These are phyloP conservation scores for Venturia effusa DNA, from an alignment of 2,329 filamentous ascomycete species.

Conservation along the genomic window DNA sequence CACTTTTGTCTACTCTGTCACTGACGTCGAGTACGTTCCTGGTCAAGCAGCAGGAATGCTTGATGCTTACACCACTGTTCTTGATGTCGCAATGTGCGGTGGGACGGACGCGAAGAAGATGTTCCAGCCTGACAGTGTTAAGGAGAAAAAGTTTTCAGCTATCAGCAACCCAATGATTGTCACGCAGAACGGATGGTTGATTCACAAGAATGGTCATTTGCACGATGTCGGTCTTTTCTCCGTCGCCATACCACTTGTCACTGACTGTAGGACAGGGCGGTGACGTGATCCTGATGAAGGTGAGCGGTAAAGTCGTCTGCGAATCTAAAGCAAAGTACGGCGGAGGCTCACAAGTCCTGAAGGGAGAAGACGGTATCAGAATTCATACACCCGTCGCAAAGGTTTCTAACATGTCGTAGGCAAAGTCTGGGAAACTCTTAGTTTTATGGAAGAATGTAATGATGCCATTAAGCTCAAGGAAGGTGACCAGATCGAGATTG, in stretches of 20 bases:
- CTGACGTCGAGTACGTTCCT: slow-evolving; percentile 7
- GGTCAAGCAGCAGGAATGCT: not conserved
- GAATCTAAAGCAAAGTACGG: slow-evolving; percentile 8
- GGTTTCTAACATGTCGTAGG: not conserved
- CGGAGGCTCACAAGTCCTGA: not conserved
- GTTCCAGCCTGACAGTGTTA: not conserved
- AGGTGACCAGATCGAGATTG: slow-evolving; percentile 1
- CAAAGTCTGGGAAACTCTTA: not conserved
- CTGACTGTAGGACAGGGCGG: not conserved
- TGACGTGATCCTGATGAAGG: not conserved
- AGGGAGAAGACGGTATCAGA: not conserved
- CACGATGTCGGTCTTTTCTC: not conserved
- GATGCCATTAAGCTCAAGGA: slow-evolving; percentile 5
- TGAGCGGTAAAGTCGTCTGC: slow-evolving; percentile 2
- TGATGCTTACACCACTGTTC: not conserved
- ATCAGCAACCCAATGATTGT: not conserved
- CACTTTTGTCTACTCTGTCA: not conserved
- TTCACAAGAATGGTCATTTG: not conserved
- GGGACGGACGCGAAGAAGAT: not conserved
- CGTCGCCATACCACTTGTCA: not conserved
- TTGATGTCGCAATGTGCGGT: not conserved
- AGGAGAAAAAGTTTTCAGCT: not conserved
- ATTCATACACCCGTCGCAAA: not conserved
- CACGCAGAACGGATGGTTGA: not conserved
- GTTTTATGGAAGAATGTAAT: not conserved